These are phyloP conservation scores for Cutaneotrichosporon dermatis DNA, from an alignment of 1,284 basidiomycete genomes.

Conservation along the genomic window DNA sequence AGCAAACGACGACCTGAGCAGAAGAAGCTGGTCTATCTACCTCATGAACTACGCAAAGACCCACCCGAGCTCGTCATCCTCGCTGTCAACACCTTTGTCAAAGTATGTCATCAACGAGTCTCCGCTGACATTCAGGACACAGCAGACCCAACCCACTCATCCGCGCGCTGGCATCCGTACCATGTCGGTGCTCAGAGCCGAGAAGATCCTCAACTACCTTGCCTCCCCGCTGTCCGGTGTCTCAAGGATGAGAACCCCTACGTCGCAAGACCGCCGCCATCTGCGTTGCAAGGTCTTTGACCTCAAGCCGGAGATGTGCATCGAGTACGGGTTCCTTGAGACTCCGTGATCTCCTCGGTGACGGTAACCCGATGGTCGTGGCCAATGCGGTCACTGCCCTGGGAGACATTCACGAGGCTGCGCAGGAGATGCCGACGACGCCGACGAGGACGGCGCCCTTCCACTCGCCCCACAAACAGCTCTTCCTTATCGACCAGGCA, in stretches of 20 bases:
- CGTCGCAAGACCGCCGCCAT: slow-evolving; percentile 95
- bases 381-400: slow-evolving; percentile 96
- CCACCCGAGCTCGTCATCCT: slow-evolving; percentile 96
- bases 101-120: slow-evolving; percentile 40
- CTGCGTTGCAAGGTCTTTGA: slow-evolving; percentile 92
- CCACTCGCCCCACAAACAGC: slow-evolving; percentile 53
- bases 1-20: slow-evolving; percentile 54
- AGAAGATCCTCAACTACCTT: slow-evolving; percentile 98
- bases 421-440: slow-evolving; percentile 36
- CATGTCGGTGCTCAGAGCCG: slow-evolving; percentile 93
- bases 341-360: slow-evolving; percentile 66
- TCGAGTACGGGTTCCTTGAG: slow-evolving; percentile 91
- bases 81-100: slow-evolving; percentile 97
- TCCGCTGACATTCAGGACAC: slow-evolving; percentile 62
- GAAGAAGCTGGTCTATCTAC: slow-evolving; percentile 82
- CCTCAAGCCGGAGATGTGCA: slow-evolving; percentile 87
- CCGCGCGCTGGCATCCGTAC: slow-evolving; percentile 94
- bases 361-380: slow-evolving; percentile 98
- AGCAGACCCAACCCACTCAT: slow-evolving; percentile 96
- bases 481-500: slow-evolving; percentile 75
- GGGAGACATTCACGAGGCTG: slow-evolving; percentile 78
- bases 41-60: slow-evolving; percentile 99
- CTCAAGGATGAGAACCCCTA: slow-evolving; percentile 94
- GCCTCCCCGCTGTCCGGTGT: slow-evolving; percentile 89
- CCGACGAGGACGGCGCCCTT: slow-evolving; percentile 48